Base-by-base conservation (phyloP, 1,284 basidiomycete genomes). In the Malassezia sympodialis region DNA sequence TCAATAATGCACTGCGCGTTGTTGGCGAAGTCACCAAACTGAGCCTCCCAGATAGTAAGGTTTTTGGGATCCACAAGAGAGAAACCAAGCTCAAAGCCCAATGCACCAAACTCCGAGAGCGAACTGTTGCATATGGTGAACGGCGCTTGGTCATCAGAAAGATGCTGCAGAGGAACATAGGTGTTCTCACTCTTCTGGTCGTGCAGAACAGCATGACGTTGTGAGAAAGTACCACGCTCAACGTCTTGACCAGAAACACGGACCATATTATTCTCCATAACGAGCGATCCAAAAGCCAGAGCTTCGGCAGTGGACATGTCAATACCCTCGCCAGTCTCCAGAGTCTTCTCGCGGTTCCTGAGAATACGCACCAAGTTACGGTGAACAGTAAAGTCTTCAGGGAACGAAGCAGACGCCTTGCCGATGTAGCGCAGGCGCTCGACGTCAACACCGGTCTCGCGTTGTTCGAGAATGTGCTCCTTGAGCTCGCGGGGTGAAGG, bases 231-330 rank as follows among this genome's bases (percentile, higher is more conserved):
- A 53, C 94, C 94, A 76, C 94, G 87, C 78, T 99, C 94, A 51
- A 98, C 93, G 76, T 98, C 94, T 78, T 99, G 94, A 43, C 94
- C 94, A 1, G 90, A 96, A 2, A 98, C 80, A 68, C 94, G 88
- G 51, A 99, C 87, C 75, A 98, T 90, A 55, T 86, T 86, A 70
- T 88, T 87, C 79, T 98, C 91, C 44, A 93, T 80, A 28, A 87
- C 87, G 49, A 98, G 83, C 14, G 90, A 82, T 60, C 93, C 94
- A 70, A 98, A 90, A 0, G 94, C 94, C 52, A 99, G 84, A 0
- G 94, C 90, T 79, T 99, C 94, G 58, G 91, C 93, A n/a, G 94
- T 99, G 15, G 90, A 86, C 90, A 93, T 96, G 77, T 99, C 94
- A 68, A 98, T 94, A 77, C 87, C 87, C 63, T 78, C 80, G 59